Base-by-base conservation (phyloP, 768 basidiomycete genomes). In the Tulasnella sp. region DNA sequence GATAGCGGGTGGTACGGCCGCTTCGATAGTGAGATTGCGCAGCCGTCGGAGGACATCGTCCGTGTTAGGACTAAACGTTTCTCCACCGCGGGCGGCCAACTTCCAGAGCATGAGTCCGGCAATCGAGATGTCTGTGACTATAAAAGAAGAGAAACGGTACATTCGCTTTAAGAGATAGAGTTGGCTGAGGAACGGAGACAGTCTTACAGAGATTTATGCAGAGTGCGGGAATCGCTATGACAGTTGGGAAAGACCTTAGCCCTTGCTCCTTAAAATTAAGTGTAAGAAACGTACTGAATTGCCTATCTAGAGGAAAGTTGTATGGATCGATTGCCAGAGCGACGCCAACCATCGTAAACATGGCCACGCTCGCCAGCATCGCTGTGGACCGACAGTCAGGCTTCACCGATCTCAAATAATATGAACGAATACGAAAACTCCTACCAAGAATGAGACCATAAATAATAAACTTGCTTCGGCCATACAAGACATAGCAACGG, bases 71-170 rank as follows among this genome's bases (percentile, higher is more conserved):
- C 48, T 48, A n/a, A 55, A 75, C 26, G 61, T 29, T 3, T 67
- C 29, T 32, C 29, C 61, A n/a, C 74, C 74, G 23, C 29, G 18
- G 5, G 13, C 32, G 2, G 23, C 11, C 20, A 75, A 16, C 46
- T 75, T 75, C 46, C 55, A 75, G 46, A 48, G 39, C n/a, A 37
- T 48, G 42, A 61, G 44, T 9, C 44, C 46, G 10, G 74, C 46
- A n/a, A 75, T 75, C 5, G 46, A n/a, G 74, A 55, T n/a, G 46
- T 75, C 74, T 20, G 55, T 75, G 23, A 48, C 74, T 75, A 42
- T 7, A n/a, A 3, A 51, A 51, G 20, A 6, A 13, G 51, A 10
- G 6, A 3, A 51, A 29, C 2, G n/a, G 23, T 18, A 16, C 16
- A 13, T 9, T 18, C 23, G 26, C n/a, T n/a, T 7, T 42, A 26